These are phyloP conservation scores for Trametes versicolor DNA, from an alignment of 1,284 basidiomycete species.

Conservation along the genomic window DNA sequence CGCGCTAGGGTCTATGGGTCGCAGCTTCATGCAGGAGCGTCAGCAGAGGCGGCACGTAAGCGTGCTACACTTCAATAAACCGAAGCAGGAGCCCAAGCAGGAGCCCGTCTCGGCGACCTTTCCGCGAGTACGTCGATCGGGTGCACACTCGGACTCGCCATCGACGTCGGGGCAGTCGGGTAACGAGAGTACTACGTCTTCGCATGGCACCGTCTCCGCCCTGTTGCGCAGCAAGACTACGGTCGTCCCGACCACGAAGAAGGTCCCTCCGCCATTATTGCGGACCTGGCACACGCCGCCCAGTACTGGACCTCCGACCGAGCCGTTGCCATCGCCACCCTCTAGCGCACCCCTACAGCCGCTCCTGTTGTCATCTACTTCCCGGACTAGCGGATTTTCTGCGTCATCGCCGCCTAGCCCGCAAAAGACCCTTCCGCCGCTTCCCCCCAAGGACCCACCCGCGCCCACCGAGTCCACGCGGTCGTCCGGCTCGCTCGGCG, in stretches of 20 bases:
- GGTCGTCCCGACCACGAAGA: conserved; percentile 20
- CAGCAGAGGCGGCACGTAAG: conserved; percentile 30
- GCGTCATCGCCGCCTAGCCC: conserved; percentile 15
- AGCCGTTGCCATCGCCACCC: conserved; percentile 37
- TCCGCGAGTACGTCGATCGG: conserved; percentile 12
- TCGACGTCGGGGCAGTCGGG: conserved; percentile 17
- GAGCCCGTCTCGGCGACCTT: conserved; percentile 19
- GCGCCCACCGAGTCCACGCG: background rate
- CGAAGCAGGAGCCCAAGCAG: conserved; percentile 31
- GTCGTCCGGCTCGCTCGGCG: conserved; percentile 13
- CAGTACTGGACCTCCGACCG: conserved; percentile 34
- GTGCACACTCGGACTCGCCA: conserved; percentile 22
- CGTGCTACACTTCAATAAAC: conserved; percentile 20
- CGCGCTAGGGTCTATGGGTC: conserved; percentile 18
- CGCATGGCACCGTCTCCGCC: conserved; percentile 6
- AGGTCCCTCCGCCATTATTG: conserved; percentile 33
- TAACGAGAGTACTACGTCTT: conserved; percentile 21
- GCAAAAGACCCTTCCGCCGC: conserved; percentile 17
- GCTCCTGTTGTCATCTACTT: conserved; percentile 18
- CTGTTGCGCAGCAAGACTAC: conserved; percentile 25
- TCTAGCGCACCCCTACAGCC: conserved; percentile 17
- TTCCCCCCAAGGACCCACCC: conserved; percentile 23
- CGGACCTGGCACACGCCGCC: conserved; percentile 34
- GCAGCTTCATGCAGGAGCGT: conserved; percentile 17
- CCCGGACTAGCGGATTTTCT: conserved; percentile 2